Evolutionary conservation across 192 early-diverging fungal species (phyloP), one percentile per base, ranked within the genome.

Genomic region (Coemansia sp.): DNA sequence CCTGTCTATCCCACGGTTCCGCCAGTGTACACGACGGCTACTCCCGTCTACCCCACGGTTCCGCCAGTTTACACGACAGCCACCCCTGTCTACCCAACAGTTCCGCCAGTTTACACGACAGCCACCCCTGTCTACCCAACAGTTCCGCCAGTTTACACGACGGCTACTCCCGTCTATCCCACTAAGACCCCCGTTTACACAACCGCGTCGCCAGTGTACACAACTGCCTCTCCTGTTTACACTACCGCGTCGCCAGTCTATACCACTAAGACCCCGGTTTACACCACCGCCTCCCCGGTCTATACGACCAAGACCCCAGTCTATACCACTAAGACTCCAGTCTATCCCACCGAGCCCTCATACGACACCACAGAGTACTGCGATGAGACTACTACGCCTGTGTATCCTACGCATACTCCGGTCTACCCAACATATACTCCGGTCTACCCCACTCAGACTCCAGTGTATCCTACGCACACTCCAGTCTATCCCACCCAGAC

Each of bases 321-420:
- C 17, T 72, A 72, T 46, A 26, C 38, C 3, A 64, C 72, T 30
- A 50, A 39, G 10, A 13, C 72, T 4, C 42, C 33, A 1, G 40
- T 55, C 33, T 74, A 68, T 38, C 28, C 66, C 3, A 62, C 73
- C 0, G 65, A 67, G 19, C 35, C 66, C 30, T n/a, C 61, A 10
- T 40, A 65, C 2, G 62, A 49, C 14, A 55, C 52, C 13, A 55
- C 52, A 9, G 52, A 55, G 26, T 55, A 55, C 52, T 55, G 52
- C 23, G 52, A 55, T 3, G 52, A 55, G 52, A 55, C 52, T 10
- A 55, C 43, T 55, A 28, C 52, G 21, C 52, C 52, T 13, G 26
- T 23, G 14, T 23, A 28, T 28, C 52, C 8, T 23, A 13, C 26
- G 32, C 52, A 28, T 53, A 6, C 33, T 33, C 33, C 33, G 4